Percentiles rank a stretch among this genome's conserved stretches.
Evolutionary conservation across 139 green algal species (phyloP).

Genomic region (Micromonas pusilla): DNA sequence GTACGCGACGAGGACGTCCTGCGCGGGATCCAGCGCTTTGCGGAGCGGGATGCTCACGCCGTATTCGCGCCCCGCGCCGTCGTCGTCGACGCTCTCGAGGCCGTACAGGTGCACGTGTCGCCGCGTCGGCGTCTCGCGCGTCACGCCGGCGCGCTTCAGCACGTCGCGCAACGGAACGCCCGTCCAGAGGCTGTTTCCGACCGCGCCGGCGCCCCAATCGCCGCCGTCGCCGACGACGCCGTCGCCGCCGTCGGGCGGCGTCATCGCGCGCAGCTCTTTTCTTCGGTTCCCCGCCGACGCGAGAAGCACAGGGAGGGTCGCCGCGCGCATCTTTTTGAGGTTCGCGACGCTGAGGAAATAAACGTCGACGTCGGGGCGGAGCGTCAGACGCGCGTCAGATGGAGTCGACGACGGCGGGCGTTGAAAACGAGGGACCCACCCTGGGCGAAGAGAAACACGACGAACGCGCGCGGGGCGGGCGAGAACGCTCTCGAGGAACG

Average conservation of each 20-base stretch:
- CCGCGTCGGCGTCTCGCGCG: conserved; percentile 11
- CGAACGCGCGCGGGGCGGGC: too few relatives aligned
- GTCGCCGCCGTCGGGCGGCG: conserved; percentile 76
- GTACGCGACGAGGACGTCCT: conserved; percentile 68
- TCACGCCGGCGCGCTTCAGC: conserved; percentile 46
- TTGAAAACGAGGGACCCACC: too few relatives aligned
- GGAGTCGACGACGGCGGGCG: too few relatives aligned
- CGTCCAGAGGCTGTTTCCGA: conserved; percentile 79
- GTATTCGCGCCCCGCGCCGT: conserved; percentile 47
- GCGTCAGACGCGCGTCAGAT: too few relatives aligned
- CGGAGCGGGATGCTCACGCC: conserved; percentile 48
- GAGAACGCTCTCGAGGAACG: too few relatives aligned
- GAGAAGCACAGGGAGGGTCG: too few relatives aligned
- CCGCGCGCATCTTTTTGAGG: too few relatives aligned
- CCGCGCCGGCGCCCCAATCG: conserved; percentile 54
- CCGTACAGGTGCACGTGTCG: conserved; percentile 41
- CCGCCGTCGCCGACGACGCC: too few relatives aligned
- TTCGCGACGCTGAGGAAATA: too few relatives aligned
- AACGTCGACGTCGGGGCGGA: too few relatives aligned
- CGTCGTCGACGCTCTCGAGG: conserved; percentile 11
- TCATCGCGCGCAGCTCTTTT: conserved; percentile 98
- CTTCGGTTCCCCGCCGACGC: conserved; percentile 89
- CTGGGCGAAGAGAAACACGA: too few relatives aligned
- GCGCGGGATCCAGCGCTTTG: conserved; percentile 53
- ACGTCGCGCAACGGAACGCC: conserved; percentile 80